Conservation (phyloP, 306 rosid genomes). For the Mimosa pudica region DNA sequence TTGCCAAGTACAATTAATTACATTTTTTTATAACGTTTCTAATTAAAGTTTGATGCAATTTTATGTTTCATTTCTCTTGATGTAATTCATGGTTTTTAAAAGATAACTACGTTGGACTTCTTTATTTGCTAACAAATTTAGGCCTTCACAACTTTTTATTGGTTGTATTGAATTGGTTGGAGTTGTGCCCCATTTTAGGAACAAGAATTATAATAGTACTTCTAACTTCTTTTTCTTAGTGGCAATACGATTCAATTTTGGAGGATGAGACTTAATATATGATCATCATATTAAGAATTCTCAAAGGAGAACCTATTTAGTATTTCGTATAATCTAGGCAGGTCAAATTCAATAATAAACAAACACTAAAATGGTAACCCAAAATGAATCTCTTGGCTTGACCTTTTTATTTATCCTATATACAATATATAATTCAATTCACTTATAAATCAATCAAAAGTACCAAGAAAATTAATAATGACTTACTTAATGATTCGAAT, state of each 20-base stretch:
- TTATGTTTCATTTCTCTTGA: too few species aligned
- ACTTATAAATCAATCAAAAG: neutral
- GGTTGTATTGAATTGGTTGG: too few species aligned
- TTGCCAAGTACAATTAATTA: too few species aligned
- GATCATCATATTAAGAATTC: neutral
- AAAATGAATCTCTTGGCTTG: neutral
- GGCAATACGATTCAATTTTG: neutral
- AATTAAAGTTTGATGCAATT: too few species aligned
- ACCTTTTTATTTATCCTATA: neutral
- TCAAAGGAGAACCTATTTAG: neutral
- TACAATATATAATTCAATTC: neutral
- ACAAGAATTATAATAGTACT: neutral
- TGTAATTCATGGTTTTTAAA: too few species aligned
- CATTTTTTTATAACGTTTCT: too few species aligned
- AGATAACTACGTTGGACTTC: too few species aligned
- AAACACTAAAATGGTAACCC: neutral
- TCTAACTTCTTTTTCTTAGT: neutral
- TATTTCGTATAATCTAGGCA: neutral
- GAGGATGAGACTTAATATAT: neutral
- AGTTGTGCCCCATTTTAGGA: too few species aligned
- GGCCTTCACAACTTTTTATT: too few species aligned
- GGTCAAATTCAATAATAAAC: slow-evolving; percentile 9
- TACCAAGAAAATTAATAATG: too few species aligned
- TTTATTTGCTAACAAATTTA: too few species aligned
- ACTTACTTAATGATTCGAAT: neutral